These are phyloP conservation scores for Athelia sp. DNA, from an alignment of 1,284 basidiomycete genomes.

Conservation along the genomic window DNA sequence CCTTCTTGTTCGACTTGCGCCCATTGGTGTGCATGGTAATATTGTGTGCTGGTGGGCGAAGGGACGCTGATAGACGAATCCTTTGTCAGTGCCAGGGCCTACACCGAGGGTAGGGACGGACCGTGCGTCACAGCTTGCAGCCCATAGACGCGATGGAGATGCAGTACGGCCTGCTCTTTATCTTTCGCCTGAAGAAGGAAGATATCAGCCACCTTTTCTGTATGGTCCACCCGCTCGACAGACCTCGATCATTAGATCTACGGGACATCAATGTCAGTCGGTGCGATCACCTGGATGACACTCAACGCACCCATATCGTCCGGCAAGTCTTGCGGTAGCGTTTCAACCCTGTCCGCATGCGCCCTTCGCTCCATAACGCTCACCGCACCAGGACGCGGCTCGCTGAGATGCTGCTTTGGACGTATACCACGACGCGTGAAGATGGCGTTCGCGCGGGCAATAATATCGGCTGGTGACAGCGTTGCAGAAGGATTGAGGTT, in stretches of 20 bases:
- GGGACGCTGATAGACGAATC: neutral
- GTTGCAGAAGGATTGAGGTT: conserved; percentile 55
- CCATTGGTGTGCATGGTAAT: neutral
- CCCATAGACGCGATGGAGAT: conserved; percentile 76
- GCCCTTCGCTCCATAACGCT: conserved; percentile 80
- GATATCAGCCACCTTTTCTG: conserved; percentile 14
- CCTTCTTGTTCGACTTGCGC: conserved; percentile 1
- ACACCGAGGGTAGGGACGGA: conserved; percentile 15
- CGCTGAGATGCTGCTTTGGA: conserved; percentile 88
- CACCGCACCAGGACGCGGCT: conserved; percentile 71
- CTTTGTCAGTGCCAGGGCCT: neutral
- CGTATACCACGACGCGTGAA: conserved; percentile 72
- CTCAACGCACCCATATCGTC: conserved; percentile 61
- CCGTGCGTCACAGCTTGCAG: conserved; percentile 64
- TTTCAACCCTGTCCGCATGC: conserved; percentile 76
- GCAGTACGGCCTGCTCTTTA: conserved; percentile 90
- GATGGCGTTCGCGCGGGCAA: conserved; percentile 70
- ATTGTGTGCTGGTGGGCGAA: neutral
- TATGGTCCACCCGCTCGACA: neutral
- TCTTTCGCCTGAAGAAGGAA: conserved; percentile 58
- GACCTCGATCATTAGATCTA: conserved; percentile 88
- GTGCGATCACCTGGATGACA: conserved; percentile 5
- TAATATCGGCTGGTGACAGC: conserved; percentile 51
- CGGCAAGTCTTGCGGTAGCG: conserved; percentile 59
- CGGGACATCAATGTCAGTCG: neutral